Conservation (phyloP, 2,329 filamentous ascomycete species). For the Microdochium paspali region DNA sequence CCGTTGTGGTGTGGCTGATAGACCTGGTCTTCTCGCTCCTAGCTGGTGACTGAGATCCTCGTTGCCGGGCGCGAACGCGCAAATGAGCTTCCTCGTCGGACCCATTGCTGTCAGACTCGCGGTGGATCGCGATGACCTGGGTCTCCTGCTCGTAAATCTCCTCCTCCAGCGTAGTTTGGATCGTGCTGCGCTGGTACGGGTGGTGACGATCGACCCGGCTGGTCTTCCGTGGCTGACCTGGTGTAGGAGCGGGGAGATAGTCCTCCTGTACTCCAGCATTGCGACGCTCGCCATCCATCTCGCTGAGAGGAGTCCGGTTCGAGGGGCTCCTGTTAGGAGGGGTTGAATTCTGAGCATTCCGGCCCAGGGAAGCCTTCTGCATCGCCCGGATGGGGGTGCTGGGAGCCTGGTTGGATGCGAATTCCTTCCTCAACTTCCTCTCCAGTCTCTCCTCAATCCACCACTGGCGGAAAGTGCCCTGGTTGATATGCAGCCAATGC, state of each 20-base stretch:
- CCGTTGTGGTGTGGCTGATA: conserved; percentile 65
- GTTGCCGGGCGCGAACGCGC: conserved; percentile 60
- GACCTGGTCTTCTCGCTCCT: conserved; percentile 56
- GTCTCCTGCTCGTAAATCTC: conserved; percentile 45
- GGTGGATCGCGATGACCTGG: conserved; percentile 52
- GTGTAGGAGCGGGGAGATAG: conserved; percentile 88
- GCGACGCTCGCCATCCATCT: conserved; percentile 75
- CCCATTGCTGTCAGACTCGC: conserved; percentile 53
- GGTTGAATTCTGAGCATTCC: conserved; percentile 67
- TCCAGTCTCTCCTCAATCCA: conserved; percentile 86
- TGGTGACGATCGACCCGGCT: conserved; percentile 69
- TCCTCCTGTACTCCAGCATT: conserved; percentile 69
- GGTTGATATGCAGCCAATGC: conserved; percentile 97
- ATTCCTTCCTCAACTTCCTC: conserved; percentile 52
- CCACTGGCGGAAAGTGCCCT: conserved; percentile 96
- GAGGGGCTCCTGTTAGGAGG: conserved; percentile 72
- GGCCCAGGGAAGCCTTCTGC: conserved; percentile 45
- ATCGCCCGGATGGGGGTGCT: conserved; percentile 54
- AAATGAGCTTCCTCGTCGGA: conserved; percentile 79
- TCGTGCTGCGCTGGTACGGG: conserved; percentile 53
- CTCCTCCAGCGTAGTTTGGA: conserved; percentile 35
- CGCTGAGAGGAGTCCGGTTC: conserved; percentile 78
- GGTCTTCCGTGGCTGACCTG: conserved; percentile 88
- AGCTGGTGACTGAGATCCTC: conserved; percentile 53
- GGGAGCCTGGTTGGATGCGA: conserved; percentile 39